phyloP scores from a whole-genome alignment of 768 basidiomycete species.

The Chalciporus piperatus region DNA sequence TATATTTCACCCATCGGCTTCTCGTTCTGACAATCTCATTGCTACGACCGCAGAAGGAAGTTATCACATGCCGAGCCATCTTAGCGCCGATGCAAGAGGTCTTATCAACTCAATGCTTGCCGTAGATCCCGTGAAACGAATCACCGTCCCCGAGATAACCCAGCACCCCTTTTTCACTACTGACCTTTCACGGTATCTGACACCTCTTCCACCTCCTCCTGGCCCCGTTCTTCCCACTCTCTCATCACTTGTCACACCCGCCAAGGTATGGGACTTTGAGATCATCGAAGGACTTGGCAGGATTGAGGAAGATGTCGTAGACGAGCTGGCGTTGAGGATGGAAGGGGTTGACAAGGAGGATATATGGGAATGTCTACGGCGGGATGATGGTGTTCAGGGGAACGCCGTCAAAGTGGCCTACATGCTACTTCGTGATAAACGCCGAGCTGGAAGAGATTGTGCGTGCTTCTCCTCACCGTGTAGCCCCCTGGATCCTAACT shows the following conservation, averaged over 20 bases:
- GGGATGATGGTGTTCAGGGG: slow-evolving; percentile 81
- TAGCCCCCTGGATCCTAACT: slow-evolving; percentile 7
- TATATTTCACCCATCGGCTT: slow-evolving; percentile 4
- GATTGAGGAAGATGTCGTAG: slow-evolving; percentile 89
- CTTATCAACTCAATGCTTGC: slow-evolving; percentile 89
- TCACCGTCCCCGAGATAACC: slow-evolving; percentile 89
- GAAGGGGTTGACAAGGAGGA: slow-evolving; percentile 76
- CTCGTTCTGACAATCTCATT: neutral
- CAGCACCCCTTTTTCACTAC: slow-evolving; percentile 87
- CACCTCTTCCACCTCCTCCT: slow-evolving; percentile 72
- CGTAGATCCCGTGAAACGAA: slow-evolving; percentile 92
- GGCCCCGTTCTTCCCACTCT: slow-evolving; percentile 76
- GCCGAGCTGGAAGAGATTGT: slow-evolving; percentile 81
- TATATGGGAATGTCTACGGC: slow-evolving; percentile 80
- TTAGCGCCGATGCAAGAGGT: slow-evolving; percentile 72
- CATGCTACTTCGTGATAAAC: slow-evolving; percentile 87
- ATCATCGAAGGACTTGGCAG: slow-evolving; percentile 90
- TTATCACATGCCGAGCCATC: slow-evolving; percentile 80
- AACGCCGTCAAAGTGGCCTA: slow-evolving; percentile 98
- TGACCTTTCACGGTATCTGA: slow-evolving; percentile 84
- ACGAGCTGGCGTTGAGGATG: slow-evolving; percentile 73
- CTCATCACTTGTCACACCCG: slow-evolving; percentile 66
- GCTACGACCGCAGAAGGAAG: slow-evolving; percentile 61
- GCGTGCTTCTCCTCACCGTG: slow-evolving; percentile 33
- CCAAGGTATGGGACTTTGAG: slow-evolving; percentile 70